Evolutionary conservation across 2,329 filamentous ascomycete species (phyloP).

Genomic region (Sporothrix brunneoviolacea): DNA sequence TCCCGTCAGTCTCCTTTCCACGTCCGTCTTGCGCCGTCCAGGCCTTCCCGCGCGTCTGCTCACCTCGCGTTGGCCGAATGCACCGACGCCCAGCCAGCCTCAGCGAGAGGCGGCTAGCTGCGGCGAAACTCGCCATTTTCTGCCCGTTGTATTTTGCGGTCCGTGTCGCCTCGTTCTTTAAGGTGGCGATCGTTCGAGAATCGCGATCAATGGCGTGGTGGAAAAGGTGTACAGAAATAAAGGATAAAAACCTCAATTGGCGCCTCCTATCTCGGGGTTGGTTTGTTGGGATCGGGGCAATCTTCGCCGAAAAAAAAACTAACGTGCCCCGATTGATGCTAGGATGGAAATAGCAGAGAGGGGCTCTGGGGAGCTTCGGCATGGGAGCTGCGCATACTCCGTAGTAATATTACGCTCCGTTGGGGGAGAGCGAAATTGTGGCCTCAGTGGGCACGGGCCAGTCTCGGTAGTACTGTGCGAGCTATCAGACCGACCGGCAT

Average conservation of each 20-base stretch:
- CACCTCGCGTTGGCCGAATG: constrained; percentile 14
- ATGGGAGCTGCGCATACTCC: no score
- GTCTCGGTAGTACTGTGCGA: no score
- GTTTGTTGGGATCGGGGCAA: constrained; percentile 12
- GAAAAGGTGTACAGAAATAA: no score
- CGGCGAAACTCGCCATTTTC: constrained; percentile 18
- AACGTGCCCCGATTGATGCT: no score
- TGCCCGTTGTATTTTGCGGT: background rate
- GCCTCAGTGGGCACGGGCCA: background rate
- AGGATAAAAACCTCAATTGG: constrained; percentile 12
- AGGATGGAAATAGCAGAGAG: background rate
- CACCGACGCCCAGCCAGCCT: constrained; percentile 21
- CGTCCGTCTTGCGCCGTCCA: background rate
- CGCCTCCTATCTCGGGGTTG: background rate
- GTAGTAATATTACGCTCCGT: no score
- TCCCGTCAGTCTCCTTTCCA: background rate
- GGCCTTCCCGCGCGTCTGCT: background rate
- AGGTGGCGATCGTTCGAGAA: no score
- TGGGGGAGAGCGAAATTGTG: constrained; percentile 9
- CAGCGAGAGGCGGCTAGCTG: constrained; percentile 18
- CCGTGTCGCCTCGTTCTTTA: no score
- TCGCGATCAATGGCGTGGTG: no score
- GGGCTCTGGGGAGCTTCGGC: background rate
- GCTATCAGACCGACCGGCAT: no score
- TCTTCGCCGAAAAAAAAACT: constrained; percentile 15